phyloP scores from a whole-genome alignment of 768 basidiomycete genomes.

The Dioszegia hungarica region DNA sequence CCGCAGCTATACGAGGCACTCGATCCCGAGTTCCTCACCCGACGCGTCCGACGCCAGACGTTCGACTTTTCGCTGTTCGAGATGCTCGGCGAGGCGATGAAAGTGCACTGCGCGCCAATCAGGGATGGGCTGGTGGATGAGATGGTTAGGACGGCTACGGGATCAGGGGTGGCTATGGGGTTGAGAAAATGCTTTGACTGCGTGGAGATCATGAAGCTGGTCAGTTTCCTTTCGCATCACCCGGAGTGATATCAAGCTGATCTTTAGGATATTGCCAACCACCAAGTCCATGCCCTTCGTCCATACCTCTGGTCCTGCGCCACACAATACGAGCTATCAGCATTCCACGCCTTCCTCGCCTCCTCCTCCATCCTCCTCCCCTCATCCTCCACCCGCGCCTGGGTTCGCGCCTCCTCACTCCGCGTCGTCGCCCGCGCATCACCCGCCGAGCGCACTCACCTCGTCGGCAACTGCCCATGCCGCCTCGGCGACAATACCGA shows the following conservation, averaged over 20 bases:
- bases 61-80: conserved; percentile 77
- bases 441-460: conserved; percentile 48
- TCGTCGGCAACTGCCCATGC: conserved; percentile 51
- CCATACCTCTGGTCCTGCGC: conserved; percentile 80
- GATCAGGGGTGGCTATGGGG: conserved; percentile 73
- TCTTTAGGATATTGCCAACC: conserved; percentile 85
- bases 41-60: conserved; percentile 69
- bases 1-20: conserved; percentile 69
- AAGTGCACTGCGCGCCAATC: conserved; percentile 91
- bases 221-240: conserved; percentile 51
- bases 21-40: conserved; percentile 74
- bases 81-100: conserved; percentile 73
- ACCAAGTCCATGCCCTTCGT: conserved; percentile 85
- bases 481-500: conserved; percentile 14
- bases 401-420: conserved; percentile 58
- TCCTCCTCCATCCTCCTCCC: conserved; percentile 19
- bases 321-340: conserved; percentile 70
- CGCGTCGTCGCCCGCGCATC: conserved; percentile 7
- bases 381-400: conserved; percentile 56
- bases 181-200: conserved; percentile 82
- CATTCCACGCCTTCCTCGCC: conserved; percentile 58
- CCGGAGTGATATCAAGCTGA: conserved; percentile 15
- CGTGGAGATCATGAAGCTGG: conserved; percentile 91
- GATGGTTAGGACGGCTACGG: conserved; percentile 70
- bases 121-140: conserved; percentile 74